A percentile compares a stretch with the other conserved stretches of the same genome.
Conservation (phyloP, 1,284 basidiomycete genomes). For the Austropuccinia psidii region DNA sequence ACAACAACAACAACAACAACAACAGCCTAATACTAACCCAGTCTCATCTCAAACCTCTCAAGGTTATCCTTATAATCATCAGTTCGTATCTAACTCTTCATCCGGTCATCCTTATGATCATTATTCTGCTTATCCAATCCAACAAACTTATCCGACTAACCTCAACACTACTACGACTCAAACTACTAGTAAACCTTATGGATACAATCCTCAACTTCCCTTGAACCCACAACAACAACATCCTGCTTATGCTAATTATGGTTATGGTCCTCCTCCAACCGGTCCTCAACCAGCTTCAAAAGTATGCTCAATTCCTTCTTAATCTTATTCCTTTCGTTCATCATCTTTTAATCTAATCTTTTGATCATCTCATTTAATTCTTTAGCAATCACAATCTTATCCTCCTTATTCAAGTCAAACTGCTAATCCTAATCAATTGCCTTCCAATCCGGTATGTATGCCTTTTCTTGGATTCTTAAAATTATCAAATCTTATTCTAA, state of each 20-base stretch:
- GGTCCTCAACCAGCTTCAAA: constrained; percentile 28
- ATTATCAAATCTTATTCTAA: background rate
- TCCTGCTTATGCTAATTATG: constrained; percentile 35
- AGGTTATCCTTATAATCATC: constrained; percentile 14
- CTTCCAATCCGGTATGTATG: constrained; percentile 1
- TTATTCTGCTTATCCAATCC: background rate
- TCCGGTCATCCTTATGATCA: constrained; percentile 11
- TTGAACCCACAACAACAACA: constrained; percentile 19
- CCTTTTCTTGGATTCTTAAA: background rate
- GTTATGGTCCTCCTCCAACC: constrained; percentile 23
- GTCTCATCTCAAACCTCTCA: background rate
- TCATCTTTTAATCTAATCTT: too few species aligned
- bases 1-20: too few species aligned
- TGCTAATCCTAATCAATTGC: background rate
- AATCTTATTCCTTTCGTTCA: background rate
- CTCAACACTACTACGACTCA: background rate
- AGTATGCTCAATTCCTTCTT: background rate
- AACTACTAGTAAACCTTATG: background rate
- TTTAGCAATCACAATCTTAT: constrained; percentile 18
- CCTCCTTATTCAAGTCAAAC: background rate
- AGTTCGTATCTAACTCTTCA: background rate
- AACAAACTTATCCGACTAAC: background rate
- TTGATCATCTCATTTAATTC: too few species aligned
- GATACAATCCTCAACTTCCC: background rate
- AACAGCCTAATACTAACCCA: background rate